Conservation (phyloP, 2,329 filamentous ascomycete genomes). For the Waltergamsia citrina region DNA sequence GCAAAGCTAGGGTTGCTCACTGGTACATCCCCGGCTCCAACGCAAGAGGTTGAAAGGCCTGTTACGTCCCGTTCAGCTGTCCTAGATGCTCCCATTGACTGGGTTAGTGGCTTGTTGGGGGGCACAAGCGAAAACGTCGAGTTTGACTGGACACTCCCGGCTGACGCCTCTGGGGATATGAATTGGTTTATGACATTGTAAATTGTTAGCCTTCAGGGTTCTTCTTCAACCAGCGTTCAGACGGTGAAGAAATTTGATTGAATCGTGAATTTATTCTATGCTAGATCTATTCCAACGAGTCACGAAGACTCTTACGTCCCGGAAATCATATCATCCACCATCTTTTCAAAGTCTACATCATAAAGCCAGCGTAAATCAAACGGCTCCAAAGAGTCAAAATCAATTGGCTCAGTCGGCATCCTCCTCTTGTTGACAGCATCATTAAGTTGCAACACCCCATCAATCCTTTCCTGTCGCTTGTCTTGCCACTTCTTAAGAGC, state of each 20-base stretch:
- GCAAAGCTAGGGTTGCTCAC: no score
- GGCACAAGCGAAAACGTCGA: no score
- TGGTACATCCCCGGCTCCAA: no score
- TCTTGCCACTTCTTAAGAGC: slow-evolving; percentile 33
- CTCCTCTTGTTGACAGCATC: slow-evolving; percentile 34
- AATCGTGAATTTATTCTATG: neutral
- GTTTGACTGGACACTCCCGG: no score
- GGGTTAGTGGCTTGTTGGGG: no score
- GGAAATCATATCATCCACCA: slow-evolving; percentile 19
- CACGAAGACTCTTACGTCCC: slow-evolving; percentile 1
- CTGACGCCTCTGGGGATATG: no score
- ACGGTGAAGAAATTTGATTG: neutral
- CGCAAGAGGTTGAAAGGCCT: no score
- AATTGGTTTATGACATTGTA: no score
- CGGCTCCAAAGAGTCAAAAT: slow-evolving; percentile 11
- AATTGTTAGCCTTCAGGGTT: no score
- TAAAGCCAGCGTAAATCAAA: slow-evolving; percentile 34
- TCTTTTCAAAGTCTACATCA: slow-evolving; percentile 22
- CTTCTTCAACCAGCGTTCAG: no score
- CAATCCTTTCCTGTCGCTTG: slow-evolving; percentile 35
- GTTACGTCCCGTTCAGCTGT: no score
- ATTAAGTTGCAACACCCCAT: slow-evolving; percentile 36
- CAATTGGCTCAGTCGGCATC: slow-evolving; percentile 23
- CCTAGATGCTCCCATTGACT: no score
- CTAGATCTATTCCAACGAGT: neutral